Evolutionary conservation across 2,329 filamentous ascomycete genomes (phyloP).

Genomic region (Diplodia intermedia): DNA sequence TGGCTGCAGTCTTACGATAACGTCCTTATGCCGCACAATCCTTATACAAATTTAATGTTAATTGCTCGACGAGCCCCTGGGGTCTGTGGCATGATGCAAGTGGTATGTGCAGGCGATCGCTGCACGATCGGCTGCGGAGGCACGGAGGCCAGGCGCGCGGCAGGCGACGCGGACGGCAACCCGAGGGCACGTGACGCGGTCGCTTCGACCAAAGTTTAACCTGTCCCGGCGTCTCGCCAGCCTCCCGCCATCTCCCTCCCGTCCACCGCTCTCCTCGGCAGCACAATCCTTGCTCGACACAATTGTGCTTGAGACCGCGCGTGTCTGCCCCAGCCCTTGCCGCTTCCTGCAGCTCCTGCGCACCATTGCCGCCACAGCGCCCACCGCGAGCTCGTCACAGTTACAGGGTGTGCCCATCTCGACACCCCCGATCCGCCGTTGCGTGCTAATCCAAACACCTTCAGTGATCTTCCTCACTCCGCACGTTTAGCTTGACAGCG

Average conservation of each 20-base stretch:
- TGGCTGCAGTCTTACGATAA: constrained; percentile 23
- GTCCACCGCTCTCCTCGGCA: constrained; percentile 2
- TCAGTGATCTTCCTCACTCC: constrained; percentile 33
- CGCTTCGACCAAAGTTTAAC: constrained; percentile 21
- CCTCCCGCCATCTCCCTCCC: constrained; percentile 9
- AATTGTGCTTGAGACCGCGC: constrained; percentile 4
- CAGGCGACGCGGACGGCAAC: background rate
- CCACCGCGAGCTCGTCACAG: constrained; percentile 27
- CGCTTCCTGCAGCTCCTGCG: constrained; percentile 10
- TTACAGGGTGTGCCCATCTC: constrained; percentile 30
- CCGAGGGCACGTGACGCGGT: constrained; percentile 8
- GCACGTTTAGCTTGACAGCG: constrained; percentile 31
- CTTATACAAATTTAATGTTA: constrained; percentile 13
- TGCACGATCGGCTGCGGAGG: constrained; percentile 12
- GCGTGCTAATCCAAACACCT: constrained; percentile 29
- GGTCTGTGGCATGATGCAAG: constrained; percentile 8
- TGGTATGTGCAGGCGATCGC: constrained; percentile 17
- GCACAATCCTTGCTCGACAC: constrained; percentile 11
- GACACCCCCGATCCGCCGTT: constrained; percentile 12
- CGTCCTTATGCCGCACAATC: constrained; percentile 18
- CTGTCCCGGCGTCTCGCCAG: constrained; percentile 15
- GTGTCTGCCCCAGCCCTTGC: background rate
- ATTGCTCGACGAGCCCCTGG: constrained; percentile 7
- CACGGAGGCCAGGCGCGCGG: no score
- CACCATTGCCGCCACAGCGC: constrained; percentile 7